A percentile compares a stretch with the other conserved stretches of the same genome.
Evolutionary conservation across 2,329 filamentous ascomycete genomes (phyloP).

Genomic region (Ophiostoma piceae): DNA sequence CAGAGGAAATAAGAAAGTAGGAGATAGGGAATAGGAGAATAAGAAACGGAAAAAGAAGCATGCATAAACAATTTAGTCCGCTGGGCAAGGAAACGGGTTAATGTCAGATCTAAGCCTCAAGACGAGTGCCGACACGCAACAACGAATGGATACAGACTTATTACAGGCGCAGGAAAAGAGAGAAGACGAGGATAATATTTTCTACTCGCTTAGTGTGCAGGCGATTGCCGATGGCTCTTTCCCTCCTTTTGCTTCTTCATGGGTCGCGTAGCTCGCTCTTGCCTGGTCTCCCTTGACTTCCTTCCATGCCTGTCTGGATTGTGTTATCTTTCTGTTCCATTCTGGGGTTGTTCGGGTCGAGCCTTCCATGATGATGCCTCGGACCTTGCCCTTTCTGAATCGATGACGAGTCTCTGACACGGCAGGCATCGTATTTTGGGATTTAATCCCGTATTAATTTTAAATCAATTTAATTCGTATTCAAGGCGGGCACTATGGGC

Average conservation of each 20-base stretch:
- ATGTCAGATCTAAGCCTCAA: neutral
- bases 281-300: neutral
- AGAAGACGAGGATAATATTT: neutral
- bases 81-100: neutral
- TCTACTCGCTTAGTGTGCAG: neutral
- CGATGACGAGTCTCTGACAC: constrained; percentile 5
- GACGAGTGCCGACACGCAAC: neutral
- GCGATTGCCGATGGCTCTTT: neutral
- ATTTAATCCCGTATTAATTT: neutral
- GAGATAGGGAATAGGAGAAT: neutral
- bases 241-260: neutral
- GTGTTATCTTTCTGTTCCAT: neutral
- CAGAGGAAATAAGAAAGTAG: neutral
- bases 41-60: neutral
- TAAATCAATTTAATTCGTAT: neutral
- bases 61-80: neutral
- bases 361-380: neutral
- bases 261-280: neutral
- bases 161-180: neutral
- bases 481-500: neutral
- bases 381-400: neutral
- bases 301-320: neutral
- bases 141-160: neutral
- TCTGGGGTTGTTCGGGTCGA: neutral
- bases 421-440: neutral